phyloP scores from a whole-genome alignment of 345 rosid genomes.

The Cochlearia excelsa region DNA sequence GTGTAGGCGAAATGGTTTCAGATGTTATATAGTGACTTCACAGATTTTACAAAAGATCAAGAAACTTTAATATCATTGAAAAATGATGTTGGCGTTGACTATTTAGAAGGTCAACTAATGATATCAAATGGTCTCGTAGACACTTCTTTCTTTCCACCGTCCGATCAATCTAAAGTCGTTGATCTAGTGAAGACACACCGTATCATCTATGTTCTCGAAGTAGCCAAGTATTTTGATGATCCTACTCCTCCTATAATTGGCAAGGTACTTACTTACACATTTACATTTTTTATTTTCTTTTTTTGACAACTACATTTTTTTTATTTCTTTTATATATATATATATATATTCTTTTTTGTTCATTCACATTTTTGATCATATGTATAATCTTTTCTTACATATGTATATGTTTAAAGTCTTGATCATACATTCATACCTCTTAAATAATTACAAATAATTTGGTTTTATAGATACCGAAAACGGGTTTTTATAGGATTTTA shows the following conservation, averaged over 20 bases:
- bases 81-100: conserved; percentile 55
- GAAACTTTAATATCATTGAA: conserved; percentile 58
- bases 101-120: conserved; percentile 70
- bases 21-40: conserved; percentile 74
- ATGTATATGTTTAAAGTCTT: no score
- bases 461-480: no score
- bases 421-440: no score
- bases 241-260: conserved; percentile 30
- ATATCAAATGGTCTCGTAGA: conserved; percentile 49
- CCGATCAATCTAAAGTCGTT: conserved; percentile 46
- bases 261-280: conserved; percentile 38
- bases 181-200: conserved; percentile 43
- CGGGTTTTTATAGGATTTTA: no score
- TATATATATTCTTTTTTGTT: no score
- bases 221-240: conserved; percentile 73
- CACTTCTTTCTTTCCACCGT: conserved; percentile 53
- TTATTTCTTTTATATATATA: no score
- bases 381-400: no score
- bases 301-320: no score
- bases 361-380: no score
- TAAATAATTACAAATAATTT: no score
- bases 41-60: conserved; percentile 70
- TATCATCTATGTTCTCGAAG: conserved; percentile 73
- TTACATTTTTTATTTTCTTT: not conserved
- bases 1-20: conserved; percentile 86